These are phyloP conservation scores for Phyllosticta citrichinensis DNA, from an alignment of 2,329 filamentous ascomycete species.

Conservation along the genomic window DNA sequence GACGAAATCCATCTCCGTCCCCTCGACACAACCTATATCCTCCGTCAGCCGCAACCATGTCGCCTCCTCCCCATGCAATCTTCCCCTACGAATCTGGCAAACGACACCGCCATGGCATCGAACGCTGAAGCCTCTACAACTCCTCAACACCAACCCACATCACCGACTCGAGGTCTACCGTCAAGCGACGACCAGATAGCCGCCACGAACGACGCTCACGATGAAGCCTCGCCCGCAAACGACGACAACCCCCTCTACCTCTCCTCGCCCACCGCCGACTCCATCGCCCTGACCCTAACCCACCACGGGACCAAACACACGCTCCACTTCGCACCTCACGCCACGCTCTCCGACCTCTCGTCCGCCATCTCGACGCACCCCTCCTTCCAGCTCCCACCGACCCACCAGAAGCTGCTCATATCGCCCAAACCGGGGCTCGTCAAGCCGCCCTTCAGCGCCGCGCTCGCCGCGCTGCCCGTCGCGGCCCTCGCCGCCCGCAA, in stretches of 20 bases:
- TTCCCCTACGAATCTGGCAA: background rate
- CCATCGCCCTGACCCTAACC: slow-evolving; percentile 37
- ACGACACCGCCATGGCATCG: slow-evolving; percentile 3
- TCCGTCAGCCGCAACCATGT: background rate
- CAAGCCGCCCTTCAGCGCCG: slow-evolving; percentile 53
- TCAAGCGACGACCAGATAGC: background rate
- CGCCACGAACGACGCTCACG: background rate
- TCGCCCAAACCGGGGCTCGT: slow-evolving; percentile 55
- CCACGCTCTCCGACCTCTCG: slow-evolving; percentile 51
- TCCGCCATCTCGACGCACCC: slow-evolving; percentile 46
- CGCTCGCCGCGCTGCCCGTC: slow-evolving; percentile 44
- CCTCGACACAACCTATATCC: background rate
- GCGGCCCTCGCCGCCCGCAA: slow-evolving; percentile 45
- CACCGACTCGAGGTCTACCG: background rate
- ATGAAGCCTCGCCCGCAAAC: background rate
- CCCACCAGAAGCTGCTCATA: slow-evolving; percentile 59
- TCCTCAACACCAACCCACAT: background rate
- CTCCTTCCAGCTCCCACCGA: slow-evolving; percentile 41
- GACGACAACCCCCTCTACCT: background rate
- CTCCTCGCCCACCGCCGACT: background rate
- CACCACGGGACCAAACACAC: slow-evolving; percentile 45
- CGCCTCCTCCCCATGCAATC: background rate
- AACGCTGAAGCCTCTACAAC: background rate
- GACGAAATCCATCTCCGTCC: slow-evolving; percentile 1
- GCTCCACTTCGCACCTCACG: slow-evolving; percentile 37